These are phyloP conservation scores for Heliamphora exappendiculata DNA, from an alignment of 148 eudicot genomes.

Conservation along the genomic window DNA sequence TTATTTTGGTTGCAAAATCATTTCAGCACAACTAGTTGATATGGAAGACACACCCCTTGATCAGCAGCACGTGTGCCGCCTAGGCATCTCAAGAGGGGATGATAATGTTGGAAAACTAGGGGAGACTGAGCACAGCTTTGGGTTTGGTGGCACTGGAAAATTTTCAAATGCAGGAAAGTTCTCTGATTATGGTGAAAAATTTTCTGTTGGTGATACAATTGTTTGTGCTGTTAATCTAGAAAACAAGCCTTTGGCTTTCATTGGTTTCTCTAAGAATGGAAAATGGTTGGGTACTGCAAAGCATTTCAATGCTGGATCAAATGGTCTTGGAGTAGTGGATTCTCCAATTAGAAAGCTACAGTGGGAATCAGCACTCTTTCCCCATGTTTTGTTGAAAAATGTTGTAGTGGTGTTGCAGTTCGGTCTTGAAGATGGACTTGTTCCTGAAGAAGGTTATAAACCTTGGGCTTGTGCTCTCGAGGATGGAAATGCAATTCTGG, in stretches of 20 bases:
- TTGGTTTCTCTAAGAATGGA: conserved; percentile 58
- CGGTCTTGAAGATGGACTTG: conserved; percentile 50
- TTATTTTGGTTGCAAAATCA: conserved; percentile 60
- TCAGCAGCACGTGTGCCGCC: conserved; percentile 40
- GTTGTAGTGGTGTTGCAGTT: conserved; percentile 53
- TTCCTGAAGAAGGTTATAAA: conserved; percentile 49
- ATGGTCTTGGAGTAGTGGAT: conserved; percentile 27
- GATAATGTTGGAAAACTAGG: conserved; percentile 58
- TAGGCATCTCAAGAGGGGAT: conserved; percentile 56
- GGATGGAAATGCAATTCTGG: conserved; percentile 39
- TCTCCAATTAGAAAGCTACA: conserved; percentile 17
- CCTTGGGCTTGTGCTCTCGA: conserved; percentile 52
- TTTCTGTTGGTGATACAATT: conserved; percentile 54
- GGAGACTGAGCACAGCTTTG: conserved; percentile 49
- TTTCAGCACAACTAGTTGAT: conserved; percentile 38
- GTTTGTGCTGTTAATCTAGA: conserved; percentile 56
- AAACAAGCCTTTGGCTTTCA: conserved; percentile 33
- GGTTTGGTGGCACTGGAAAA: conserved; percentile 57
- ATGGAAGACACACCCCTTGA: conserved; percentile 53
- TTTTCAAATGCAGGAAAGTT: conserved; percentile 42
- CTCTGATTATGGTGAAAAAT: conserved; percentile 48
- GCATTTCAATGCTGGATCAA: conserved; percentile 30
- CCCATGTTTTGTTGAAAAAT: conserved; percentile 66
- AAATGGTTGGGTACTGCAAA: conserved; percentile 40
- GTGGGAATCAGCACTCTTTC: conserved; percentile 52